phyloP scores from a whole-genome alignment of 2,329 filamentous ascomycete species.

The Clathrospora elynae region DNA sequence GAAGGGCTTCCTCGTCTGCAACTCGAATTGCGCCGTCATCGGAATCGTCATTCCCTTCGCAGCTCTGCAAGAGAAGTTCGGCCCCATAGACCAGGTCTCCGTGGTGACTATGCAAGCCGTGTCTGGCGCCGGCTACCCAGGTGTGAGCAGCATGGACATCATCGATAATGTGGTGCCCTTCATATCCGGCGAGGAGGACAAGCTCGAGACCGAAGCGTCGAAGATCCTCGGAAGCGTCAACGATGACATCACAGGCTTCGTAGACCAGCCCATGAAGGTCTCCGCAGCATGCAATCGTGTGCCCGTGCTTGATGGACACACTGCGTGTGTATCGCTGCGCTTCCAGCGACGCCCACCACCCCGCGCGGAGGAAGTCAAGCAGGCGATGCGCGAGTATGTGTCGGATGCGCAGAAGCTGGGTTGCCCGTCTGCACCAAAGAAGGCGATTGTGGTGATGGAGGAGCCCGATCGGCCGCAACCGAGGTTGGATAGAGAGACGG shows the following conservation, averaged over 20 bases:
- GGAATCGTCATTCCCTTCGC: constrained; percentile 94
- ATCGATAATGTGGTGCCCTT: constrained; percentile 95
- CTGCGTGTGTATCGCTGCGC: constrained; percentile 85
- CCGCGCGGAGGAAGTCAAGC: constrained; percentile 74
- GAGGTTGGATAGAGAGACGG: constrained; percentile 82
- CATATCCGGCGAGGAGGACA: constrained; percentile 93
- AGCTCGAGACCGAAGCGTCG: constrained; percentile 90
- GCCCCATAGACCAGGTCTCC: constrained; percentile 74
- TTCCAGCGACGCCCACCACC: constrained; percentile 79
- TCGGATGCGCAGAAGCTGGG: constrained; percentile 82
- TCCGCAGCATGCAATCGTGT: constrained; percentile 92
- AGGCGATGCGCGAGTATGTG: constrained; percentile 78
- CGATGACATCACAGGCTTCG: constrained; percentile 71
- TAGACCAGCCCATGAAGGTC: constrained; percentile 77
- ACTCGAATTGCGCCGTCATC: constrained; percentile 97
- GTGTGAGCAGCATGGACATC: constrained; percentile 90
- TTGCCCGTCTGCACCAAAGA: constrained; percentile 82
- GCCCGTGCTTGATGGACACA: constrained; percentile 93
- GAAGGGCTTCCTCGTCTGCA: constrained; percentile 93
- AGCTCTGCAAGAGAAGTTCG: constrained; percentile 84
- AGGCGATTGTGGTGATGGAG: constrained; percentile 86
- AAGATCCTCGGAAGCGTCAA: constrained; percentile 88
- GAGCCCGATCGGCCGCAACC: constrained; percentile 91
- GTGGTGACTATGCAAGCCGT: constrained; percentile 96
- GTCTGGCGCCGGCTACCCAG: constrained; percentile 88